phyloP scores from a whole-genome alignment of 1,284 basidiomycete genomes.

The Malassezia sp. region DNA sequence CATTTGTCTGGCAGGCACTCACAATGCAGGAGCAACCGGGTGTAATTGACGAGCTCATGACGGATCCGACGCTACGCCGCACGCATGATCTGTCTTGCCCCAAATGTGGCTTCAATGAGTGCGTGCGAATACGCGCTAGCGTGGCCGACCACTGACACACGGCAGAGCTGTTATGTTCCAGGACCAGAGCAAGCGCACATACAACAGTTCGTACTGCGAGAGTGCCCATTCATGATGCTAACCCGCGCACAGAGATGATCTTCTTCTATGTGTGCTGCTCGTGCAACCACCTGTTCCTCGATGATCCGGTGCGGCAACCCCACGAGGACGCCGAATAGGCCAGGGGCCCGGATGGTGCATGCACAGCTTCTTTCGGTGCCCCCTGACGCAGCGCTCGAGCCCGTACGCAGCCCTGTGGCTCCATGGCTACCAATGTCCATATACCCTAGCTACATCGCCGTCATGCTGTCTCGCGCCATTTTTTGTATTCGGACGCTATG shows the following conservation, averaged over 20 bases:
- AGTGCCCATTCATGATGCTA: neutral
- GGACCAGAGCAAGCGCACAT: slow-evolving; percentile 41
- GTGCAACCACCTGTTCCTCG: slow-evolving; percentile 38
- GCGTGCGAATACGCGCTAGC: slow-evolving; percentile 3
- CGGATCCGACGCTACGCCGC: slow-evolving; percentile 67
- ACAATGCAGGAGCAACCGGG: slow-evolving; percentile 70
- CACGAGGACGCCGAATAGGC: slow-evolving; percentile 10
- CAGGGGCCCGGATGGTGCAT: too few species aligned
- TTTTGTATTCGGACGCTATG: too few species aligned
- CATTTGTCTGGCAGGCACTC: neutral
- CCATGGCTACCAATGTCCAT: too few species aligned
- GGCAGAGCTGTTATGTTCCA: slow-evolving; percentile 37
- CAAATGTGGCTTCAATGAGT: slow-evolving; percentile 32
- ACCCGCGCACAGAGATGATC: slow-evolving; percentile 24
- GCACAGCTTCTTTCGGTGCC: too few species aligned
- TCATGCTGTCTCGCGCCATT: too few species aligned
- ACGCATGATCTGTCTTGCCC: slow-evolving; percentile 39
- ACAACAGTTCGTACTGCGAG: slow-evolving; percentile 20
- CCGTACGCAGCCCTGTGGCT: too few species aligned
- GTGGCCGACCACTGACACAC: neutral
- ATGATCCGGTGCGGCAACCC: slow-evolving; percentile 16
- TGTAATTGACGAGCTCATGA: slow-evolving; percentile 74
- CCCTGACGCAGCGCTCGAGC: too few species aligned
- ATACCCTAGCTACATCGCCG: too few species aligned
- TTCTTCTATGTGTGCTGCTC: slow-evolving; percentile 41